These are phyloP conservation scores for Oemleria cerasiformis DNA, from an alignment of 306 rosid genomes.

Conservation along the genomic window DNA sequence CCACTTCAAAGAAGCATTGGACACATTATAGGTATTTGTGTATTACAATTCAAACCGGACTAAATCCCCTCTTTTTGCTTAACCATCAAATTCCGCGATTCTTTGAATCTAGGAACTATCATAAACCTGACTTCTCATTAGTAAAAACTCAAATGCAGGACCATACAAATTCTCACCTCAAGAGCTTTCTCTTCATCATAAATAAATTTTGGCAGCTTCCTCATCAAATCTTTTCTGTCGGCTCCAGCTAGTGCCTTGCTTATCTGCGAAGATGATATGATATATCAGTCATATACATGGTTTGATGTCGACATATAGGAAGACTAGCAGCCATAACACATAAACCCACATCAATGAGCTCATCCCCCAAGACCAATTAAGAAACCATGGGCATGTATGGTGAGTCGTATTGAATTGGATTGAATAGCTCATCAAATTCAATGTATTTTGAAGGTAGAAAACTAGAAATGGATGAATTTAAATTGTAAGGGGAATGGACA, in stretches of 20 bases:
- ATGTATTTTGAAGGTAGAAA: no score
- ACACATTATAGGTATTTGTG: neutral
- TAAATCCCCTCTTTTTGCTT: neutral
- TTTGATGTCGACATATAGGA: neutral
- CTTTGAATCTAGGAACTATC: neutral
- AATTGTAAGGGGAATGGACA: no score
- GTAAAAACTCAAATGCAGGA: constrained; percentile 3
- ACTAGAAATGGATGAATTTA: no score
- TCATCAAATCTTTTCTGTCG: constrained; percentile 56
- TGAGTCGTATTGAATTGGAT: no score
- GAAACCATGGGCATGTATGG: no score
- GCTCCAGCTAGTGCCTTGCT: constrained; percentile 54
- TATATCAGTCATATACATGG: neutral
- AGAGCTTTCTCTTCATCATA: constrained; percentile 65
- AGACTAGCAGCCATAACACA: neutral
- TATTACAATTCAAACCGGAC: neutral
- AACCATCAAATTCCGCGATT: neutral
- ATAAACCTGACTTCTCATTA: neutral
- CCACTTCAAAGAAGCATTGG: neutral
- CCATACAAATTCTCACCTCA: constrained; percentile 44
- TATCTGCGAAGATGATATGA: constrained; percentile 30
- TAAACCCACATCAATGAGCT: neutral
- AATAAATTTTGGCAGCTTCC: constrained; percentile 62
- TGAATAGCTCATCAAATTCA: no score
- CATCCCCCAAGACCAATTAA: neutral